Evolutionary conservation across 768 basidiomycete genomes (phyloP).

Genomic region (Leccinum boreale): DNA sequence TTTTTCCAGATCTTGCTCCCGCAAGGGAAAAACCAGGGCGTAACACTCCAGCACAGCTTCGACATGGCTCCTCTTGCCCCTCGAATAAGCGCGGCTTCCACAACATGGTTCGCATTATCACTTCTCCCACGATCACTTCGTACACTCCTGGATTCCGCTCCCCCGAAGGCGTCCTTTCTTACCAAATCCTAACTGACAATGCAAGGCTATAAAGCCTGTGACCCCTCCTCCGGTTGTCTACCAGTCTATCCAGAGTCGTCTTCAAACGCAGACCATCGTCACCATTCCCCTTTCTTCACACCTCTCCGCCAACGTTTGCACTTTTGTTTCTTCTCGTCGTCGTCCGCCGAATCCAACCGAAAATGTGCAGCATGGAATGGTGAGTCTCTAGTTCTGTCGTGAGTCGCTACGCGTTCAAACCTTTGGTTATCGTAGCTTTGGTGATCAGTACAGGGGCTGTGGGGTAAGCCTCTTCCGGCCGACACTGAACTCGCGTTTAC

Average conservation of each 20-base stretch:
- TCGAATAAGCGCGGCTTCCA: conserved; percentile 1
- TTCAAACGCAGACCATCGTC: background rate
- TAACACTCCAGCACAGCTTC: conserved; percentile 21
- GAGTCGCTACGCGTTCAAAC: conserved; percentile 5
- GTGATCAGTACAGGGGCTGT: conserved; percentile 44
- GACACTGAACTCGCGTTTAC: background rate
- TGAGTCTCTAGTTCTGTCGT: conserved; percentile 22
- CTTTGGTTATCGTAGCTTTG: conserved; percentile 26
- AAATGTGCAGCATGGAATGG: conserved; percentile 63
- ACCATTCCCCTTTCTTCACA: background rate
- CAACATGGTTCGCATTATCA: conserved; percentile 11
- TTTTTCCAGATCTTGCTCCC: conserved; percentile 17
- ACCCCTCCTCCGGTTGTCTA: conserved; percentile 1
- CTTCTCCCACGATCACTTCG: conserved; percentile 36
- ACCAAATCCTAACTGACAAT: conserved; percentile 27
- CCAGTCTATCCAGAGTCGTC: background rate
- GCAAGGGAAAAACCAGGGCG: conserved; percentile 30
- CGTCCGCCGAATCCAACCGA: conserved; percentile 7
- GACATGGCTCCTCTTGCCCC: conserved; percentile 6
- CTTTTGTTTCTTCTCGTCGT: background rate
- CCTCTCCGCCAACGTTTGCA: background rate
- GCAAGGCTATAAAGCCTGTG: conserved; percentile 28
- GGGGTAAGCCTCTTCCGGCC: conserved; percentile 27
- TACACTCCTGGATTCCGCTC: conserved; percentile 25
- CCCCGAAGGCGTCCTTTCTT: conserved; percentile 27